Evolutionary conservation across 331 rosid species (phyloP), one percentile per base, ranked within the genome.

Genomic region (Prunus yedoensis): DNA sequence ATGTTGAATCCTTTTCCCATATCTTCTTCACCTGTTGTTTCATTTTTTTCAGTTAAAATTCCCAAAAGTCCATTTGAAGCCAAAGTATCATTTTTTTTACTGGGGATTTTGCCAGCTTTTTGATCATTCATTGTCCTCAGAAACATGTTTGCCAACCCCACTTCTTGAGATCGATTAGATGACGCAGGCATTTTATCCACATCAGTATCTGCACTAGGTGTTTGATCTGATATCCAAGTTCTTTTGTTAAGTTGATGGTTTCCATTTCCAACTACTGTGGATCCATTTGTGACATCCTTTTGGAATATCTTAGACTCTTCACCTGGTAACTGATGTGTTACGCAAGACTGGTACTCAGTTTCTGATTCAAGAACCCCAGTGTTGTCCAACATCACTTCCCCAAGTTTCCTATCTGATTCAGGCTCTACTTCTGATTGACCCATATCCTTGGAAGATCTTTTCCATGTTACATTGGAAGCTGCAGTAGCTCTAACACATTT

Each of bases 291-390:
- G 58, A 45, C 78, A 66, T 32, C 21, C 71, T 66, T 32, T 15
- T 38, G 77, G 49, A 43, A 65, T 63, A 15, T 52, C 52, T 23
- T 51, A 78, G 73, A 78, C 8, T 43, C 66, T 51, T 78, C 71
- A 18, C 59, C 41, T 2, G 71, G 66, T 46, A 77, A 51, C 53
- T 35, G 53, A 61, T 49, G n/a, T n/a, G 74, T 51, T 17, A 52
- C 5, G 62, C 61, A 14, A 50, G 47, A 23, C 27, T 46, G 10
- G 14, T n/a, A 18, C 35, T 32, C 74, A 47, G 51, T 25, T 28
- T 69, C 32, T 47, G 65, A 35, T 38, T 70, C 25, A 23, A 35
- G 52, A 21, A 45, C 71, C 30, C 70, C 71, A 41, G 35, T 14
- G 12, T 9, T 18, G 35, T 51, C 32, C 3, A 20, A 32, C 18